Conservation (phyloP, 805 yeast genomes). For the Zygosaccharomyces bisporus region DNA sequence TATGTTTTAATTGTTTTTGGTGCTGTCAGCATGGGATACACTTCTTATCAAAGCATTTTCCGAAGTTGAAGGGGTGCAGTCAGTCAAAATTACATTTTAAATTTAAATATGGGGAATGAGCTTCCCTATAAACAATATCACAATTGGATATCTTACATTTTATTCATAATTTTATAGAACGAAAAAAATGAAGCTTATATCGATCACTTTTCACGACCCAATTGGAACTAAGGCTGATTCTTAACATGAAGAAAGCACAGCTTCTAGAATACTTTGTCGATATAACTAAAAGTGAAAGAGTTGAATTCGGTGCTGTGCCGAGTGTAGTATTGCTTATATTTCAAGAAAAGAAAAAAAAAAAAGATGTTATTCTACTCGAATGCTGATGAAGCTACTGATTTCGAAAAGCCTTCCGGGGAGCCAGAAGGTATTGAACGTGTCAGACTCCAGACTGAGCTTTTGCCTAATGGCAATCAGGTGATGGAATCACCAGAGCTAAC, state of each 20-base stretch:
- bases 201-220: slow-evolving; percentile 2
- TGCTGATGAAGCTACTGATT: not conserved
- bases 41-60: slow-evolving; percentile 55
- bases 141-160: too few species aligned
- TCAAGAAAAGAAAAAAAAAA: too few species aligned
- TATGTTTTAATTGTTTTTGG: slow-evolving; percentile 52
- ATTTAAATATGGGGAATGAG: not conserved
- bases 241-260: not conserved
- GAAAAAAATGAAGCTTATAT: not conserved
- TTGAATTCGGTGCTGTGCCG: too few species aligned
- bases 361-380: slow-evolving; percentile 9
- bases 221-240: not conserved
- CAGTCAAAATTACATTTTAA: not conserved
- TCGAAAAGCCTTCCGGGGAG: not conserved
- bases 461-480: slow-evolving; percentile 19
- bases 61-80: not conserved
- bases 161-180: not conserved
- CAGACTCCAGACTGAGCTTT: slow-evolving; percentile 5
- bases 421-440: slow-evolving; percentile 7
- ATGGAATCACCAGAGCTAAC: slow-evolving; percentile 15
- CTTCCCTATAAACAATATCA: too few species aligned
- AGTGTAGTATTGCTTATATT: too few species aligned
- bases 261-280: too few species aligned
- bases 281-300: too few species aligned
- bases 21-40: slow-evolving; percentile 57